These are phyloP conservation scores for Aureobasidium sp. DNA, from an alignment of 2,329 filamentous ascomycete genomes.

Conservation along the genomic window DNA sequence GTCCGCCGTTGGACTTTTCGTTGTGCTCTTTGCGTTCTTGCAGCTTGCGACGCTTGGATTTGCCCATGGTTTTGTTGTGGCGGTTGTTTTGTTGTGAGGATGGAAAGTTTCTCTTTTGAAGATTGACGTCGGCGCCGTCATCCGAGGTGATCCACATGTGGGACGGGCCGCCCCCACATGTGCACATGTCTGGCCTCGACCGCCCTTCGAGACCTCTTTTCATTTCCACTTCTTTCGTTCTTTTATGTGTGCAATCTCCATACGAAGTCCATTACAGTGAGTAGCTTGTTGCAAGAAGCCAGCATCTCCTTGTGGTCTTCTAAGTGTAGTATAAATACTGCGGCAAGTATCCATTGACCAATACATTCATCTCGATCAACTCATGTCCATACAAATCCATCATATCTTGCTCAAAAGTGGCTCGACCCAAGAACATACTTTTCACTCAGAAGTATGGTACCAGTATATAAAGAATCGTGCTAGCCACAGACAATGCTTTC, in stretches of 20 bases:
- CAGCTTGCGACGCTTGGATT: neutral
- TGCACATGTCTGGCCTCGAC: neutral
- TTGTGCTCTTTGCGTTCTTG: constrained; percentile 5
- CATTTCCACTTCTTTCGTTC: neutral
- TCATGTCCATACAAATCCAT: neutral
- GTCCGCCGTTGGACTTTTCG: neutral
- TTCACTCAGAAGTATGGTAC: neutral
- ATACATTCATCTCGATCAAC: neutral
- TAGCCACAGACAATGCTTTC: neutral
- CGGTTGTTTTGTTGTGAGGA: neutral
- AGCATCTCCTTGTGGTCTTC: too few species aligned
- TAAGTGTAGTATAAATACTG: too few species aligned
- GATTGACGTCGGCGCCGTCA: neutral
- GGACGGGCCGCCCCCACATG: neutral
- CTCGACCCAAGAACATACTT: neutral
- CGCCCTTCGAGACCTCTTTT: neutral
- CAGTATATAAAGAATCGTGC: neutral
- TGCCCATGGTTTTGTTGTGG: neutral
- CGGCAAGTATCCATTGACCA: neutral
- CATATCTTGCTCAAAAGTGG: neutral
- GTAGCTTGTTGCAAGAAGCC: too few species aligned
- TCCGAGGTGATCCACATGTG: neutral
- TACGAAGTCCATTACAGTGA: too few species aligned
- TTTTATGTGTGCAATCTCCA: neutral
- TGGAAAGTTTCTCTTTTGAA: neutral